Evolutionary conservation across 1,139 yeast genomes (phyloP), one percentile per base, ranked within the genome.

Genomic region (Candida glucosophila): DNA sequence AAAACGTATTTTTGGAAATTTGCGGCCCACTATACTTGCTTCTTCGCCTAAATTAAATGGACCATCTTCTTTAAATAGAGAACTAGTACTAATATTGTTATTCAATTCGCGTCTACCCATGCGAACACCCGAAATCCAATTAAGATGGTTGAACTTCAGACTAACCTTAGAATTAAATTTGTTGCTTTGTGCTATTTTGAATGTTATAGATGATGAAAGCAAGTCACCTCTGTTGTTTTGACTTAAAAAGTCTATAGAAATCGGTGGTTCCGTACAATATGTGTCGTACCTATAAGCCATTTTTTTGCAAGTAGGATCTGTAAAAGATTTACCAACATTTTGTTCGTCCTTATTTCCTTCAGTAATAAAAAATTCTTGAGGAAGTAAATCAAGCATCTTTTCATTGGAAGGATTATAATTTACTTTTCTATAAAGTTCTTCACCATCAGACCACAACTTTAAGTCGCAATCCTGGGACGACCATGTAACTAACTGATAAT

Each of bases 121-220:
- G 29, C 90, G 63, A 5, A 90, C 94, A 24, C 97, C 97, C 0
- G 95, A 78, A 22, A 90, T 78, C 98, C 98, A 90, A 37, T 79
- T 77, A 33, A 90, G 58, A 44, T 88, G 95, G 37, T 77, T 77
- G 19, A 72, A 51, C 31, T 71, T 67, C 27, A 52, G 30, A 35
- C 43, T 25, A 32, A 45, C 43, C 22, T 44, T 39, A 6, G 50
- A 44, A 17, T 44, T 41, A 13, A 46, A 41, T 18, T 45, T 43
- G 15, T 51, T 55, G 25, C 44, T 49, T 25, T 52, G 56, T 12
- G 61, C 49, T 13, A 62, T 51, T 32, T 49, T 55, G 28, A 45
- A 54, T 34, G 54, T 33, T 6, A 63, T 49, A 34, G 56, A 36
- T 5, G 65, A 52, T 4, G 65, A 58, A 14, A 61, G 46, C 12